Base-by-base conservation (phyloP, 345 rosid genomes). In the Euclidium syriacum region DNA sequence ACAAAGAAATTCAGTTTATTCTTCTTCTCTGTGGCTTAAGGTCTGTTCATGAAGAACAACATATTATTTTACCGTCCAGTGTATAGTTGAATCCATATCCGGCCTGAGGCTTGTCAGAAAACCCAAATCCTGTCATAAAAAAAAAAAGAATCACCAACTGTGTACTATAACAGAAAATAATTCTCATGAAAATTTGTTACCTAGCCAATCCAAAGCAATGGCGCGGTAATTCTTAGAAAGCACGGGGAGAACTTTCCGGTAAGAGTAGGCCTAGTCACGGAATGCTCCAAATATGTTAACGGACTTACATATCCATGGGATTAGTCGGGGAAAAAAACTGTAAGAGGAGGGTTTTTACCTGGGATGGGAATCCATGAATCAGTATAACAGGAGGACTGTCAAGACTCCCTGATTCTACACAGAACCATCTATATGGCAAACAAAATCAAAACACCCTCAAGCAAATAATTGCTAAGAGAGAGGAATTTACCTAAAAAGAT, bases 51-150 rank as follows among this genome's bases (percentile, higher is more conserved):
- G 34, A 52, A 40, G 40, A 65, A 30, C 33, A n/a, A n/a, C n/a
- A n/a, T n/a, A n/a, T n/a, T n/a, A 48, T 23, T 34, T 68, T 88
- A 92, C 98, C 96, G 55, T 67, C 81, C 65, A 92, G 34, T 27
- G 87, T 83, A 72, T 92, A 86, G 80, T 86, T 82, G 68, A 92
- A 92, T 62, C 98, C 96, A 70, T 92, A 85, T 78, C 80, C 80
- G 5, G 95, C 84, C 75, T 92, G 98, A 67, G 98, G 98, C 74
- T 89, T 92, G 66, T 92, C 95, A n/a, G 98, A 92, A 77, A 92
- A 92, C 19, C 95, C 96, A 68, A 92, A 92, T 52, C 98, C 98
- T 88, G 78, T 19, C 17, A 27, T 33, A 27, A 52, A 58, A 25
- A 42, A 26, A 4, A 52, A 40, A 2, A 6, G 43, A 15, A 10